Evolutionary conservation across 345 rosid species (phyloP).

Genomic region (Nasturtium officinale): DNA sequence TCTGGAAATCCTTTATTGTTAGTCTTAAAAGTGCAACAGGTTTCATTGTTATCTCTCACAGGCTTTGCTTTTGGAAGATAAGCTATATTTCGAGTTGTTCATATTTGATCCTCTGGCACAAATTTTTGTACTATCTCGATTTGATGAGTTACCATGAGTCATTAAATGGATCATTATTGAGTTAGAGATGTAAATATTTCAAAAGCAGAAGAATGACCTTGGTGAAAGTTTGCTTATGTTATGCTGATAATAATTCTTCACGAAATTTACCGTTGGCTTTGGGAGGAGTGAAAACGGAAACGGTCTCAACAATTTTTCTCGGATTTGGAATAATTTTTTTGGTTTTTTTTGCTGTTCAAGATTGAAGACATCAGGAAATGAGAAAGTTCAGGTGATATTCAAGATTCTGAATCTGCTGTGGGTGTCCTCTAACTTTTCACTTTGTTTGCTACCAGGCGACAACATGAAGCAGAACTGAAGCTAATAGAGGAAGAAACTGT

Average conservation of each 20-base stretch:
- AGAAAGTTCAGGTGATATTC: constrained; percentile 42
- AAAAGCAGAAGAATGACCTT: constrained; percentile 58
- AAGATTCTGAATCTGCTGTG: constrained; percentile 8
- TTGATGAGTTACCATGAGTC: constrained; percentile 77
- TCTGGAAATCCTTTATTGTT: constrained; percentile 50
- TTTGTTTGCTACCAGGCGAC: constrained; percentile 71
- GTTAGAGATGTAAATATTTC: constrained; percentile 81
- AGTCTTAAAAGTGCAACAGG: constrained; percentile 67
- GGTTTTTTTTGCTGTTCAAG: constrained; percentile 41
- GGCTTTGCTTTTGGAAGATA: constrained; percentile 88
- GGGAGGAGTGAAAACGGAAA: constrained; percentile 21
- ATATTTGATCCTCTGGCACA: constrained; percentile 73
- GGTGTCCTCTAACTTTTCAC: constrained; percentile 45
- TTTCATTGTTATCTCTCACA: constrained; percentile 74
- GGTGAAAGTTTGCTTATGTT: constrained; percentile 67
- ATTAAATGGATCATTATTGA: constrained; percentile 81
- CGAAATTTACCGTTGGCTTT: constrained; percentile 20
- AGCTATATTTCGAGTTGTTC: constrained; percentile 66
- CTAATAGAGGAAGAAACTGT: constrained; percentile 91
- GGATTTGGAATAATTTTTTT: constrained; percentile 17
- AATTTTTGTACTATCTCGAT: constrained; percentile 60
- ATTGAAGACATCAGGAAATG: constrained; percentile 46
- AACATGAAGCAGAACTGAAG: constrained; percentile 81
- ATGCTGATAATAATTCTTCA: constrained; percentile 31
- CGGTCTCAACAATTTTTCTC: constrained; percentile 6